A percentile compares a stretch with the other conserved stretches of the same genome.
phyloP scores from a whole-genome alignment of 306 rosid species.

The Quercus wislizeni region DNA sequence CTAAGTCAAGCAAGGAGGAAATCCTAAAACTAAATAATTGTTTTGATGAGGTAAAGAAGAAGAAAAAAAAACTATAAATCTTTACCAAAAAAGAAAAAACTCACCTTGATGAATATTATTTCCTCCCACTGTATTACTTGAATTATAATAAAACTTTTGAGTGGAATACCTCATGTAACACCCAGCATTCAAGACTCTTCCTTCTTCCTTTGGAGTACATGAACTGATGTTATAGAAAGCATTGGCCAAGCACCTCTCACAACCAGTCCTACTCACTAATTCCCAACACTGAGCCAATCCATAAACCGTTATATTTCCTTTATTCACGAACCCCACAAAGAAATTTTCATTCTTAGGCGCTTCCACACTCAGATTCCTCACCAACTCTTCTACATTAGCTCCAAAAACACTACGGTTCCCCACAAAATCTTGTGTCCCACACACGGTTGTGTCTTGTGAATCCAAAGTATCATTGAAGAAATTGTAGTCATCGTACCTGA shows the following conservation, averaged over 20 bases:
- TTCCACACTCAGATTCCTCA: constrained; percentile 43
- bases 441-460: constrained; percentile 35
- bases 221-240: constrained; percentile 34
- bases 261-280: constrained; percentile 35
- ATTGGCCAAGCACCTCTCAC: constrained; percentile 45
- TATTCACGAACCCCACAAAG: constrained; percentile 30
- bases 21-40: not conserved
- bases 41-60: not conserved
- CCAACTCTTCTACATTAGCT: constrained; percentile 41
- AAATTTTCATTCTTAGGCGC: constrained; percentile 51
- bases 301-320: constrained; percentile 38
- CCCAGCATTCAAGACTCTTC: constrained; percentile 61
- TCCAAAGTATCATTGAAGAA: constrained; percentile 47
- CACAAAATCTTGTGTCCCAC: constrained; percentile 19
- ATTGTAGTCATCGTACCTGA: constrained; percentile 51
- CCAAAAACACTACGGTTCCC: constrained; percentile 28
- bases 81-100: not conserved
- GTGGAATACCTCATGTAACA: constrained; percentile 65
- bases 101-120: constrained; percentile 31
- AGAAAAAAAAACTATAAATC: not conserved
- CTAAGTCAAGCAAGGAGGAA: no score
- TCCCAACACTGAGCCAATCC: constrained; percentile 89
- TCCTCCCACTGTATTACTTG: not conserved
- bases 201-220: constrained; percentile 59
- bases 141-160: constrained; percentile 50